Base-by-base conservation (phyloP, 192 early-diverging fungal species). In the Dispira parvispora region DNA sequence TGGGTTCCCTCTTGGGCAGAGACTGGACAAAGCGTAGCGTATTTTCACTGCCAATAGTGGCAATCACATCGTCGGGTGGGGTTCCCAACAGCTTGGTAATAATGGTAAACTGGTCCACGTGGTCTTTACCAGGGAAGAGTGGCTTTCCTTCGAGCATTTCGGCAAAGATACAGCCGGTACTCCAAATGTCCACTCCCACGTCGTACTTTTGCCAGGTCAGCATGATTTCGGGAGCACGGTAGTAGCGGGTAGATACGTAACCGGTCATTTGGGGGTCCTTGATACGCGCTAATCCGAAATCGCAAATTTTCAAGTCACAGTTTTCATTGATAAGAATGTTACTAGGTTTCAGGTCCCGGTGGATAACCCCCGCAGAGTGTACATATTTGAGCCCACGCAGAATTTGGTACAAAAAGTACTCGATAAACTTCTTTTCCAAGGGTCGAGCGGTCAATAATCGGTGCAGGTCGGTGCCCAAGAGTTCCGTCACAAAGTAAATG, bases 211-310 rank as follows among this genome's bases (percentile, higher is more conserved):
- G 92, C 87, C 91, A 94, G 43, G 91, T 92, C 52, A 98, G 75
- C 92, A 98, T 94, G 67, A 98, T 96, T 64, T 98, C 95, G 42
- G 95, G 95, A 12, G 95, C 92, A 64, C 95, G 86, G 69, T 98
- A 98, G 75, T 96, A 96, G 45, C 95, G 80, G 14, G 95, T 96
- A 10, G 92, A 91, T 21, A 96, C 95, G 73, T 98, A 98, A 27
- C 93, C 93, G 23, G 93, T 96, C 93, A 96, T 96, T 70, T 92
- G 88, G 63, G 87, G 84, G 64, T 94, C 92, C 64, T 91, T 88
- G 47, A 94, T 84, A 64, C 95, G 86, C 4, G 95, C 95, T 50
- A 98, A 71, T 5, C 95, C 95, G 72, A 98, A 94, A 73, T 98
- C 95, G 73, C 92, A 96, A 67, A 98, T 98, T 79, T 92, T 98